Evolutionary conservation across 495 filamentous ascomycete species (phyloP), one percentile per base, ranked within the genome.

Genomic region (Alectoria sarmentosa): DNA sequence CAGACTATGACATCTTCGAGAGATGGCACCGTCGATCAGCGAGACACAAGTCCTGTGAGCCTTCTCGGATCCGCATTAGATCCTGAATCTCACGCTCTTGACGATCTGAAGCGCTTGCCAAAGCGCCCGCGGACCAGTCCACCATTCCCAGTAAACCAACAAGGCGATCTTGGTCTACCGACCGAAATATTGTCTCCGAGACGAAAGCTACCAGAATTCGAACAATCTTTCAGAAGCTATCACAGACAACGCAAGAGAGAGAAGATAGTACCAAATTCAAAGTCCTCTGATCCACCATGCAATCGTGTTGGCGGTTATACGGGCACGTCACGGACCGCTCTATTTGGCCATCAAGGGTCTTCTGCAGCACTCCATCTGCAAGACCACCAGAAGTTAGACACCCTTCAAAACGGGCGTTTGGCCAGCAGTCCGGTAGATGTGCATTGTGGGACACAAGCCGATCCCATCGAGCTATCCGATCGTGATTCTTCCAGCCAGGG

Each of bases 391-490:
- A 39, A 41, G 10, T 26, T 9, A 41, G 28, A 17, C 21, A 44
- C 28, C 15, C 15, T 37, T n/a, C 21, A 10, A 14, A 15, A 56
- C 9, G 23, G 26, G 21, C 21, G 8, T 41, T 28, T 36, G 3
- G 37, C 19, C 37, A 44, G 23, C n/a, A 26, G 54, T 49, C 28
- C 61, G n/a, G 23, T 21, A n/a, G 44, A 56, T 32, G 34, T 36
- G 21, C 37, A 26, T 30, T 26, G 2, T 28, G 49, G 61, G 37
- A 63, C 32, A 42, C 61, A 57, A 44, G 61, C 49, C 21, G 42
- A 34, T 38, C 67, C 61, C 39, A 68, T 64, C 46, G 52, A 37
- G 48, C 63, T 65, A 46, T 64, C 44, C 23, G 38, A 69, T 26
- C 44, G 42, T 10, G 63, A 48, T 41, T 17, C 34, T 8, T 36